A percentile compares a stretch with the other conserved stretches of the same genome.
Evolutionary conservation across 495 filamentous ascomycete genomes (phyloP).

Genomic region (Hamigera avellanea): DNA sequence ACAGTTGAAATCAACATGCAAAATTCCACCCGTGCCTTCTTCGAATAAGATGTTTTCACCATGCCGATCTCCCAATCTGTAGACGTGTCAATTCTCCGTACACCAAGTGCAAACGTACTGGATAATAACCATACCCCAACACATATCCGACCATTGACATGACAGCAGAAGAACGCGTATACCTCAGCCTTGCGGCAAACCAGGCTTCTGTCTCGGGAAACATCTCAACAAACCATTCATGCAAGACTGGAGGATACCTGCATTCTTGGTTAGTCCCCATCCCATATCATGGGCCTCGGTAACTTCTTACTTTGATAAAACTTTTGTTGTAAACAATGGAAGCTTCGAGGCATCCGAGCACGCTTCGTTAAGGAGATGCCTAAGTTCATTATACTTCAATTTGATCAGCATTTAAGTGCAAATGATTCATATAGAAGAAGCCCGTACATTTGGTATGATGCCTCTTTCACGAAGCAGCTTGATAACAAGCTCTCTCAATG

Average conservation of each 20-base stretch:
- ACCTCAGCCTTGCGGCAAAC: slow-evolving; percentile 83
- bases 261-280: slow-evolving; percentile 7
- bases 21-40: slow-evolving; percentile 83
- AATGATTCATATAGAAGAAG: not conserved
- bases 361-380: slow-evolving; percentile 44
- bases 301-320: slow-evolving; percentile 37
- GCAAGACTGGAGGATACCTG: slow-evolving; percentile 69
- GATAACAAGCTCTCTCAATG: slow-evolving; percentile 83
- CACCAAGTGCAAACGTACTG: not conserved
- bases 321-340: slow-evolving; percentile 54
- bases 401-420: slow-evolving; percentile 3
- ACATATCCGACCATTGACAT: slow-evolving; percentile 98
- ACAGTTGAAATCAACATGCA: slow-evolving; percentile 99
- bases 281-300: not conserved
- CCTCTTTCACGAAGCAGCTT: slow-evolving; percentile 61
- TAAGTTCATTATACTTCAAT: slow-evolving; percentile 46
- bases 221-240: slow-evolving; percentile 90
- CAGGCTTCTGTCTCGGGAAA: slow-evolving; percentile 87
- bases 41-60: slow-evolving; percentile 96
- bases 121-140: slow-evolving; percentile 45
- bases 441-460: slow-evolving; percentile 40
- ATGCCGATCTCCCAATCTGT: slow-evolving; percentile 83
- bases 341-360: slow-evolving; percentile 41
- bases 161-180: slow-evolving; percentile 86
- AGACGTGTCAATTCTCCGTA: slow-evolving; percentile 2